Percentiles rank a stretch among this genome's conserved stretches.
Conservation (phyloP, 2,329 filamentous ascomycete species). For the Corniculantispora saksenae region DNA sequence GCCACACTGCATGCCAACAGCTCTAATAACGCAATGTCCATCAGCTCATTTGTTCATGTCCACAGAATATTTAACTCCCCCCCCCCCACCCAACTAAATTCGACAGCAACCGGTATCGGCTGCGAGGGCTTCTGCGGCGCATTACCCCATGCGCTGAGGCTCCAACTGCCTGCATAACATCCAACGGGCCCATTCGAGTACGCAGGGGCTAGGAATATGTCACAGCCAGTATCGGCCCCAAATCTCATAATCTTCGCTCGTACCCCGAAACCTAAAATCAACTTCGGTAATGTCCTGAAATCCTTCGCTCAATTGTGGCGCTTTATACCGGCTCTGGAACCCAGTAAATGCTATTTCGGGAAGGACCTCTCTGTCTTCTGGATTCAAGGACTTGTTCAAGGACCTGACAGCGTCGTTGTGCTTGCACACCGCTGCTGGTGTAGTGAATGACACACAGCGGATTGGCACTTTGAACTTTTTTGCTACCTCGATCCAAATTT, state of each 20-base stretch:
- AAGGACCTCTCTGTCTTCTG: slow-evolving; percentile 72
- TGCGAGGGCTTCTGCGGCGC: neutral
- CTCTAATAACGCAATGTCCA: neutral
- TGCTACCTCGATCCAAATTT: slow-evolving; percentile 77
- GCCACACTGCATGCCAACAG: neutral
- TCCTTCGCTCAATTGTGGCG: slow-evolving; percentile 73
- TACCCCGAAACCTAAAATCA: slow-evolving; percentile 75
- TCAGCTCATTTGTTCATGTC: neutral
- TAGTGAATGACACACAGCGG: slow-evolving; percentile 83
- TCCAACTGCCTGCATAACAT: neutral
- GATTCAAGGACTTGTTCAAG: slow-evolving; percentile 72
- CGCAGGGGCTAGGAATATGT: neutral
- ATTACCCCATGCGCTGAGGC: neutral
- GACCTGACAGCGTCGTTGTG: slow-evolving; percentile 88
- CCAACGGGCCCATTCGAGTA: neutral
- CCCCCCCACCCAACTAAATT: neutral
- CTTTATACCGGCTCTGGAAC: slow-evolving; percentile 71
- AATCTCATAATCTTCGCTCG: slow-evolving; percentile 64
- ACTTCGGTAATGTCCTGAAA: slow-evolving; percentile 78
- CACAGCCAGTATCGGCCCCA: slow-evolving; percentile 81
- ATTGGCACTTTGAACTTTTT: slow-evolving; percentile 70
- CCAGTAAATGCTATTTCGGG: slow-evolving; percentile 79
- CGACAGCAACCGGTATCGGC: neutral
- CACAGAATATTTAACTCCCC: neutral
- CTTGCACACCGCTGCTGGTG: slow-evolving; percentile 67